phyloP scores from a whole-genome alignment of 129 eudicot species.

The Gnaphalium uliginosum region DNA sequence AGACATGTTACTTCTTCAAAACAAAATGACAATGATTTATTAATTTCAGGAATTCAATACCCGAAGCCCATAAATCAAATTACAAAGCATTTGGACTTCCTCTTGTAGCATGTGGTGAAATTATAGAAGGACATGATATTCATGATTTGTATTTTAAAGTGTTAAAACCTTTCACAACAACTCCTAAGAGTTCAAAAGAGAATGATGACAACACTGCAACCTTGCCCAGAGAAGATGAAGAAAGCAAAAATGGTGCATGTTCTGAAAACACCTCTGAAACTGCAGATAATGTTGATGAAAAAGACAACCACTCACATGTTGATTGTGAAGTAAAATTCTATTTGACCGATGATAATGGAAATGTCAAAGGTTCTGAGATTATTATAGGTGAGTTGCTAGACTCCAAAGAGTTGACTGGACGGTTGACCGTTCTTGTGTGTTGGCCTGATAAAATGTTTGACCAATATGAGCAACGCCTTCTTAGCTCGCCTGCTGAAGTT shows the following conservation, averaged over 20 bases:
- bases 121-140: slow-evolving; percentile 68
- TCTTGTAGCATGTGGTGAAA: slow-evolving; percentile 61
- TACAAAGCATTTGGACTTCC: slow-evolving; percentile 91
- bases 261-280: slow-evolving; percentile 31
- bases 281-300: slow-evolving; percentile 34
- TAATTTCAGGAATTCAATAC: slow-evolving; percentile 48
- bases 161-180: slow-evolving; percentile 50
- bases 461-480: slow-evolving; percentile 52
- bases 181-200: slow-evolving; percentile 33
- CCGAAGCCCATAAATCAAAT: slow-evolving; percentile 35
- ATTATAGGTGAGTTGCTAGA: slow-evolving; percentile 54
- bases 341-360: slow-evolving; percentile 70
- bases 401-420: slow-evolving; percentile 43
- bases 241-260: slow-evolving; percentile 25
- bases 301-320: slow-evolving; percentile 26
- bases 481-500: slow-evolving; percentile 69
- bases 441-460: slow-evolving; percentile 70
- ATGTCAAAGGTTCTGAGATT: slow-evolving; percentile 51
- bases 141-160: slow-evolving; percentile 60
- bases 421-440: slow-evolving; percentile 55
- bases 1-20: neutral
- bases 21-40: slow-evolving; percentile 18
- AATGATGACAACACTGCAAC: slow-evolving; percentile 32
- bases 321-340: slow-evolving; percentile 56
- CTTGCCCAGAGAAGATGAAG: slow-evolving; percentile 38